Conservation (phyloP, 192 early-diverging fungal species). For the Backusella psychrophila region DNA sequence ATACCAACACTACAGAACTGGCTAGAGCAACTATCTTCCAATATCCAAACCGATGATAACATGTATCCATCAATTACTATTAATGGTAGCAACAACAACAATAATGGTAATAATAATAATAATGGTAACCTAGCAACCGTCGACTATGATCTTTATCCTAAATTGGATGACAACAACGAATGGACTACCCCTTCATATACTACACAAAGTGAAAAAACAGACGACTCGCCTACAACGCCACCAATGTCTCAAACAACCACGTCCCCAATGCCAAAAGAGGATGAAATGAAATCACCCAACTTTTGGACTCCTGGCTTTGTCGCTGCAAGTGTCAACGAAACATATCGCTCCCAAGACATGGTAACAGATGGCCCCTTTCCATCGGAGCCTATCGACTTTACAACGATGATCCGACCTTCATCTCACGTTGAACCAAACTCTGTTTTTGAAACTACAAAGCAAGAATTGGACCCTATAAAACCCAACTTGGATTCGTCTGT, state of each 20-base stretch:
- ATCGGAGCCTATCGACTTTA: conserved; percentile 16
- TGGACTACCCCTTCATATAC: not conserved
- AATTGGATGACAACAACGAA: not conserved
- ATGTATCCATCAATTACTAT: conserved; percentile 14
- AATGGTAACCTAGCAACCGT: not conserved
- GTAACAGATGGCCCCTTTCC: not conserved
- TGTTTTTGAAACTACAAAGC: conserved; percentile 14
- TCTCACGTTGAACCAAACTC: not conserved
- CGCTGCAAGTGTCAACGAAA: not conserved
- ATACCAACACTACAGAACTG: conserved; percentile 16
- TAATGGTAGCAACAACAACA: not conserved
- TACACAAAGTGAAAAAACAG: not conserved
- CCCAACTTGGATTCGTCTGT: not conserved
- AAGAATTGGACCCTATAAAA: not conserved
- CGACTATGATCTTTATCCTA: conserved; percentile 1
- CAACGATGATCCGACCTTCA: not conserved
- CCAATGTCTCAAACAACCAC: not conserved
- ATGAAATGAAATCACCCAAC: not conserved
- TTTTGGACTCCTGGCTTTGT: conserved; percentile 10
- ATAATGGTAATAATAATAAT: too few species aligned
- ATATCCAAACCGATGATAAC: conserved; percentile 18
- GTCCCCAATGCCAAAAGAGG: not conserved
- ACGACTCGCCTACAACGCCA: not conserved
- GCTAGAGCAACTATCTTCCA: conserved; percentile 26
- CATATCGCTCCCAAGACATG: not conserved